These are phyloP conservation scores for Silene noctiflora DNA, from an alignment of 179 eudicot genomes.

Conservation along the genomic window DNA sequence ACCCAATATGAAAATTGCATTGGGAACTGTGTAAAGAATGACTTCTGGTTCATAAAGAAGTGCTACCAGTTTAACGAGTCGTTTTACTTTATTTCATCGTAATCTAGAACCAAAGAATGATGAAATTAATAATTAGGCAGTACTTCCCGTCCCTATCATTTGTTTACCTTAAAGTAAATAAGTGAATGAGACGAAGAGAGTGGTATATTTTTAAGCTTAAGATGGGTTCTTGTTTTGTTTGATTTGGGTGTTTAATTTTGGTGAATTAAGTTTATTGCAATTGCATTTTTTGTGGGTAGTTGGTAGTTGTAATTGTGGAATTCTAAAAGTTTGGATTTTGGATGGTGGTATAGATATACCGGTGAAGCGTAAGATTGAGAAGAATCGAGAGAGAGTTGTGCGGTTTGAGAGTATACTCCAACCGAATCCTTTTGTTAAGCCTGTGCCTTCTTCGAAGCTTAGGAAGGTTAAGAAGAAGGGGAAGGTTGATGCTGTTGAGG, in stretches of 20 bases:
- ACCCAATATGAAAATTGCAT: no score
- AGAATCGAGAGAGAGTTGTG: slow-evolving; percentile 67
- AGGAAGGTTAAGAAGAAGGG: slow-evolving; percentile 50
- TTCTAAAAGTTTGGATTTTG: slow-evolving; percentile 4
- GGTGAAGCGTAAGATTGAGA: slow-evolving; percentile 84
- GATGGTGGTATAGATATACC: slow-evolving; percentile 54
- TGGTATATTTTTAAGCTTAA: background rate
- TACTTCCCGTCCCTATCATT: no score
- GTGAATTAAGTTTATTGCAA: background rate
- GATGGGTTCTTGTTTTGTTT: background rate
- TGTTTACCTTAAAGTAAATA: no score
- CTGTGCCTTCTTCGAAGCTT: slow-evolving; percentile 53
- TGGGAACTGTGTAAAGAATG: no score
- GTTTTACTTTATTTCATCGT: no score
- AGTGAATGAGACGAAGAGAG: background rate
- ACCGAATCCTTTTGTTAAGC: slow-evolving; percentile 66
- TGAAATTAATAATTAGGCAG: no score
- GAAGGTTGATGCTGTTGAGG: slow-evolving; percentile 28
- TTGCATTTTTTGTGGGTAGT: background rate
- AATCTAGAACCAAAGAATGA: no score
- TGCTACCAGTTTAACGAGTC: no score
- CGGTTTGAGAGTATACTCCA: slow-evolving; percentile 63
- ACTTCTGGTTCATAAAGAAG: no score
- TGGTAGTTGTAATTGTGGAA: background rate
- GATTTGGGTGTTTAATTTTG: background rate